Base-by-base conservation (phyloP, 345 rosid genomes). In the Camelina hispida region DNA sequence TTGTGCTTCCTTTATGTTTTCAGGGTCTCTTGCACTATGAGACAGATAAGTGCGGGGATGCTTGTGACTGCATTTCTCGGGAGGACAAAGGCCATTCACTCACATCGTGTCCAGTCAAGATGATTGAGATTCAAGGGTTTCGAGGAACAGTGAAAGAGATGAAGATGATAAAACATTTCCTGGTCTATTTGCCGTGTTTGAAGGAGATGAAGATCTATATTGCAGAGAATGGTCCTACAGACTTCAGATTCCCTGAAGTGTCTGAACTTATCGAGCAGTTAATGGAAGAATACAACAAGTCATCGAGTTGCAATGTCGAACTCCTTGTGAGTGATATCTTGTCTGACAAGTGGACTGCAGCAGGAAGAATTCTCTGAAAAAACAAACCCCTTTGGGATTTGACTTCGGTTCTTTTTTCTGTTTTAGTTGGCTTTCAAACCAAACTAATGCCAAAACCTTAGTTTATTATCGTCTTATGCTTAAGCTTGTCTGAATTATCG, bases 1-100 rank as follows among this genome's bases (percentile, higher is more conserved):
- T 28, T 28, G 30, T 28, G 30, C 30, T 4, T 28, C 30, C 30
- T 28, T 38, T 38, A 46, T 16, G 51, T 50, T 68, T 56, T 43
- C 63, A 56, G 64, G 30, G 64, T 7, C 73, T 69, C 30, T 40
- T 69, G 30, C 64, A 69, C 53, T 2, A 37, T 56, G 30, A 12
- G 12, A 69, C 73, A 1, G 28, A 40, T 28, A n/a, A 68, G 14
- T 68, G 62, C 5, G 51, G 51, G 17, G 72, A 54, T 54, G 9
- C 22, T 6, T 68, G 63, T 55, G 35, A 23, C 14, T 68, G 72
- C 42, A 11, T 54, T 4, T 4, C 62, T 23, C 53, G 40, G 7
- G 72, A 16, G 15, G 72, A 68, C 8, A 40, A 68, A 22, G 73
- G 62, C 13, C 16, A 25, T 25, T 55, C 53, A 28, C 63, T 55